These are phyloP conservation scores for Gossypium raimondii DNA, from an alignment of 345 rosid species.

Conservation along the genomic window DNA sequence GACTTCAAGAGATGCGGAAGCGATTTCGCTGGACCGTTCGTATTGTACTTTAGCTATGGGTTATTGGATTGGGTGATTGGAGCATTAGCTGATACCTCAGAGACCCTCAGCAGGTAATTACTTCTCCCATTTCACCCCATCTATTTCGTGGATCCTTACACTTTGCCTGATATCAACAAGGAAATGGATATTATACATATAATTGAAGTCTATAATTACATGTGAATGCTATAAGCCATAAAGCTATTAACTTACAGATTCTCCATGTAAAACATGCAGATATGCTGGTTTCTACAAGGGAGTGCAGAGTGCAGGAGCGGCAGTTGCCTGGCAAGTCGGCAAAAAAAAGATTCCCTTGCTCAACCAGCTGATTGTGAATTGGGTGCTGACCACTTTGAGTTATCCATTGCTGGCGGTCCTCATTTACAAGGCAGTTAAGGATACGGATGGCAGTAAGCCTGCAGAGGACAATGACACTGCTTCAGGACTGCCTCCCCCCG, in stretches of 20 bases:
- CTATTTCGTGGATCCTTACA: too few species aligned
- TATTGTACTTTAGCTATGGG: slow-evolving; percentile 49
- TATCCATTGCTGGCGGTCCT: slow-evolving; percentile 46
- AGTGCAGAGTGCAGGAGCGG: slow-evolving; percentile 67
- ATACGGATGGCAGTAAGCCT: slow-evolving; percentile 31
- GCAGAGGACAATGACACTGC: slow-evolving; percentile 12
- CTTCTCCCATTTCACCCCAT: neutral
- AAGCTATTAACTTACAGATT: neutral
- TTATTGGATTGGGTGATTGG: slow-evolving; percentile 72
- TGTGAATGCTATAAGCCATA: neutral
- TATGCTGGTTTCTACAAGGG: slow-evolving; percentile 66
- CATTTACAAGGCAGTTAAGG: slow-evolving; percentile 46
- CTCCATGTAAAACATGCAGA: slow-evolving; percentile 25
- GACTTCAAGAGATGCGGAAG: slow-evolving; percentile 51
- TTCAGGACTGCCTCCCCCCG: slow-evolving; percentile 5
- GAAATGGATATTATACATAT: neutral
- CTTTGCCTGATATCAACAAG: too few species aligned
- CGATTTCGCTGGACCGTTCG: slow-evolving; percentile 52
- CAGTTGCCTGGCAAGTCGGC: slow-evolving; percentile 70
- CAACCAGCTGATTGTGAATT: slow-evolving; percentile 40
- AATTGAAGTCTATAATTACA: neutral
- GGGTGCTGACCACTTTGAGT: slow-evolving; percentile 55
- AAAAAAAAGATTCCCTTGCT: slow-evolving; percentile 34
- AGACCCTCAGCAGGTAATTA: slow-evolving; percentile 58
- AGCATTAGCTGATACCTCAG: slow-evolving; percentile 60